Evolutionary conservation across 1,284 basidiomycete species (phyloP), one percentile per base, ranked within the genome.

Genomic region (Takashimella tepidaria): DNA sequence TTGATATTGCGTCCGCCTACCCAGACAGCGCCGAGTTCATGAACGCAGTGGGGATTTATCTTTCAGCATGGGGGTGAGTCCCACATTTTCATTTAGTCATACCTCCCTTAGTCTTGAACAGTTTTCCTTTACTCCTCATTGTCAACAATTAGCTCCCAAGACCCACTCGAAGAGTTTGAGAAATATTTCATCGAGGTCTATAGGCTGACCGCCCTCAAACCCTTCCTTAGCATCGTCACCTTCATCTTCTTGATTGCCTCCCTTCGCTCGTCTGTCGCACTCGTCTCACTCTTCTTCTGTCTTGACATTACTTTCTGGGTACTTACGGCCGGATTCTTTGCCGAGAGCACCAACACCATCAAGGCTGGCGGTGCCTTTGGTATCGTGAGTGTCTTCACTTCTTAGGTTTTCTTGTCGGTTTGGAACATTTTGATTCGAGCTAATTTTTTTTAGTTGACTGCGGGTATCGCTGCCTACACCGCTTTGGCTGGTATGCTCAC

Each of bases 321-420:
- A 1, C 68, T 79, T n/a, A 64, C 70, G 16, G 66, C 69, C 23
- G 70, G 69, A 8, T 68, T 69, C 52, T 68, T 75, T 45, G 66
- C 68, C 8, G 62, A 50, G 3, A 60, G 66, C 41, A 27, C 61
- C 4, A 55, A 49, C 10, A 56, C 69, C 20, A 61, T 65, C 67
- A 86, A 82, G 64, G 87, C 85, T 3, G 90, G 89, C 44, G 91
- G 91, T 50, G 82, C 74, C 1, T 72, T 89, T 26, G 91, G 90
- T 57, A 61, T 78, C 44, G 67, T 74, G 46, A 73, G 73, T 44
- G 62, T 68, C 25, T 24, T 60, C 21, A n/a, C n/a, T n/a, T 44
- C 21, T 31, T n/a, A 49, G 6, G 42, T n/a, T n/a, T n/a, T n/a
- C n/a, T n/a, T n/a, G n/a, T n/a, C n/a, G n/a, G n/a, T n/a, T n/a